These are phyloP conservation scores for Lactifluus rugatus DNA, from an alignment of 768 basidiomycete genomes.

Conservation along the genomic window DNA sequence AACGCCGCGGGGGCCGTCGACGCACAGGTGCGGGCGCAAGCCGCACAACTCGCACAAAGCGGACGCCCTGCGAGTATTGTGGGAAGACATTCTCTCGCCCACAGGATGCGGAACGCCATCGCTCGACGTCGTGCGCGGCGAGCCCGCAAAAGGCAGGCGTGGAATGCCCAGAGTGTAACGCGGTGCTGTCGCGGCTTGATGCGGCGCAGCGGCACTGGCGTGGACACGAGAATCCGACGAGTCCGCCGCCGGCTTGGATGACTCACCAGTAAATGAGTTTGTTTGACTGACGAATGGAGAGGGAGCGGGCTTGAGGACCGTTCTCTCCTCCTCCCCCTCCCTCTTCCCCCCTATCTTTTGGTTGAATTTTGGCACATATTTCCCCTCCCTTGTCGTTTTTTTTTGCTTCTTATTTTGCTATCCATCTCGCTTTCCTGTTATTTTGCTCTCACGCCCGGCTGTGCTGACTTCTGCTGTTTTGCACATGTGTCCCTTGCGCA, in stretches of 20 bases:
- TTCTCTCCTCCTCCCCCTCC: no score
- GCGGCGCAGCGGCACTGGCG: slow-evolving; percentile 17
- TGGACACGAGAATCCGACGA: slow-evolving; percentile 3
- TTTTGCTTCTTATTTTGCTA: no score
- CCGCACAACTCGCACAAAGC: neutral
- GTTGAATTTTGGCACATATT: no score
- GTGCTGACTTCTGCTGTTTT: neutral
- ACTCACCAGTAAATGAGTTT: neutral
- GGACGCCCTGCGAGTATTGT: slow-evolving; percentile 8
- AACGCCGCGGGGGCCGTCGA: neutral
- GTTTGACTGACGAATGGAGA: no score
- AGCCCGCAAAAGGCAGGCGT: neutral
- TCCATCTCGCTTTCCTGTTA: no score
- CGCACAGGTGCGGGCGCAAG: neutral
- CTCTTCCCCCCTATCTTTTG: no score
- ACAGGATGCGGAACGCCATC: slow-evolving; percentile 14
- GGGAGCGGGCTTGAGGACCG: no score
- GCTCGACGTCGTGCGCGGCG: neutral
- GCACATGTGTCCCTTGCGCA: neutral
- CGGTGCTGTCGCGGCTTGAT: slow-evolving; percentile 8
- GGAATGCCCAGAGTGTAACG: slow-evolving; percentile 6
- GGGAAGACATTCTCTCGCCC: slow-evolving; percentile 1
- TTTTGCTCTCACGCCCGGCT: neutral
- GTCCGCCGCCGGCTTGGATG: neutral
- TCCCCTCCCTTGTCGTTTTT: no score